A percentile compares a stretch with the other conserved stretches of the same genome.
Evolutionary conservation across 306 rosid species (phyloP).

Genomic region (Vigna hirtella): DNA sequence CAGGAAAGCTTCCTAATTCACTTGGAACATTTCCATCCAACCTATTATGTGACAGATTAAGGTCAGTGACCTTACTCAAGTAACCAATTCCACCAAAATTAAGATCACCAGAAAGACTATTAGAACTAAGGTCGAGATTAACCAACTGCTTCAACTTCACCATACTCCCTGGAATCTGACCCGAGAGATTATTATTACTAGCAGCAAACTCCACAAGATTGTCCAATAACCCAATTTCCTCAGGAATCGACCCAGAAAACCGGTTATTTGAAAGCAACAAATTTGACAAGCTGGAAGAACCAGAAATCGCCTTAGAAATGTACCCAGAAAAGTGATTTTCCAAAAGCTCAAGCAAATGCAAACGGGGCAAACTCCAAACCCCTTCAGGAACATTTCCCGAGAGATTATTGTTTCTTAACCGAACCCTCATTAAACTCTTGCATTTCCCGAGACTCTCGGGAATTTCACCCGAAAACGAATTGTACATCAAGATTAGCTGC

Average conservation of each 20-base stretch:
- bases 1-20: constrained; percentile 65
- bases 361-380: constrained; percentile 67
- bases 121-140: constrained; percentile 61
- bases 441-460: constrained; percentile 59
- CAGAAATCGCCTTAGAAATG: constrained; percentile 55
- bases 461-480: constrained; percentile 67
- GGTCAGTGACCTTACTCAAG: constrained; percentile 56
- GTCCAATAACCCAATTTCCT: constrained; percentile 55
- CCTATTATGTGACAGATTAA: constrained; percentile 61
- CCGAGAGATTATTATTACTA: constrained; percentile 51
- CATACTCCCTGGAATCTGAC: constrained; percentile 56
- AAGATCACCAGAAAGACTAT: constrained; percentile 60
- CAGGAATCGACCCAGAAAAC: constrained; percentile 66
- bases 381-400: constrained; percentile 63
- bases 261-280: constrained; percentile 56
- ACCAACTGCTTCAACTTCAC: constrained; percentile 55
- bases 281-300: constrained; percentile 55
- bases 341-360: constrained; percentile 60
- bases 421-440: constrained; percentile 57
- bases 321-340: constrained; percentile 62
- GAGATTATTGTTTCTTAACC: constrained; percentile 65
- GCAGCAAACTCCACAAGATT: constrained; percentile 55
- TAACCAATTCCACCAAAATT: constrained; percentile 47
- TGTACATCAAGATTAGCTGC: constrained; percentile 52
- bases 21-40: constrained; percentile 61